phyloP scores from a whole-genome alignment of 306 rosid genomes.

The Sindora glabra region DNA sequence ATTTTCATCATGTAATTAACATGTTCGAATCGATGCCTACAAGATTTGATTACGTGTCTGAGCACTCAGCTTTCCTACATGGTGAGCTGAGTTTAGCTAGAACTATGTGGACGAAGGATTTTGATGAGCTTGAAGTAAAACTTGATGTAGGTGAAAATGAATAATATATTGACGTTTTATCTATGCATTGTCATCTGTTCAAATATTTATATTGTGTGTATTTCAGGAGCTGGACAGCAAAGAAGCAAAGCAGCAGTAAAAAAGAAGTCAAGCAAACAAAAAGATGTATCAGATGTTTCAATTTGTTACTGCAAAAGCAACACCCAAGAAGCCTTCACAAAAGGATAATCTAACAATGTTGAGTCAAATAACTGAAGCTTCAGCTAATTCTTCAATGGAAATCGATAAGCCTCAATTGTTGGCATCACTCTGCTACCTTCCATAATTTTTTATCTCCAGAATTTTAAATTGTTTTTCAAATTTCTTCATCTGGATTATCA shows the following conservation, averaged over 20 bases:
- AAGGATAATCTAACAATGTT: constrained; percentile 43
- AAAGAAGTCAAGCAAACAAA: constrained; percentile 38
- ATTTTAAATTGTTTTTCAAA: neutral
- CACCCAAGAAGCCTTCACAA: constrained; percentile 61
- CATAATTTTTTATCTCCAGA: neutral
- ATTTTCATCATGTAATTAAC: too few species aligned
- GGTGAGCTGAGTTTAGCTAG: too few species aligned
- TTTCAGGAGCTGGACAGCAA: constrained; percentile 61
- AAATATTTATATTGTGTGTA: neutral
- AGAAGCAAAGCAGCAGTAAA: constrained; percentile 54
- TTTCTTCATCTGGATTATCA: constrained; percentile 9
- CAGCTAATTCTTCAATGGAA: constrained; percentile 45
- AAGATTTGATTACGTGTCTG: too few species aligned
- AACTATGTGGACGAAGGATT: too few species aligned
- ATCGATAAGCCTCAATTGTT: constrained; percentile 47
- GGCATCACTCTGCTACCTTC: neutral
- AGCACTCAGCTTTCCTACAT: too few species aligned
- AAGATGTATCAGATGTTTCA: too few species aligned
- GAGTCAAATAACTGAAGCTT: constrained; percentile 39
- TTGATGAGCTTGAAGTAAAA: too few species aligned
- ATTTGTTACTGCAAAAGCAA: too few species aligned
- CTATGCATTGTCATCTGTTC: neutral
- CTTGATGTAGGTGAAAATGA: too few species aligned
- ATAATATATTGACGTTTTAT: neutral
- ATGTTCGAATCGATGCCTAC: too few species aligned